Evolutionary conservation across 164 flowering plant species (phyloP).

Genomic region (Kalanchoe fedtschenkoi): DNA sequence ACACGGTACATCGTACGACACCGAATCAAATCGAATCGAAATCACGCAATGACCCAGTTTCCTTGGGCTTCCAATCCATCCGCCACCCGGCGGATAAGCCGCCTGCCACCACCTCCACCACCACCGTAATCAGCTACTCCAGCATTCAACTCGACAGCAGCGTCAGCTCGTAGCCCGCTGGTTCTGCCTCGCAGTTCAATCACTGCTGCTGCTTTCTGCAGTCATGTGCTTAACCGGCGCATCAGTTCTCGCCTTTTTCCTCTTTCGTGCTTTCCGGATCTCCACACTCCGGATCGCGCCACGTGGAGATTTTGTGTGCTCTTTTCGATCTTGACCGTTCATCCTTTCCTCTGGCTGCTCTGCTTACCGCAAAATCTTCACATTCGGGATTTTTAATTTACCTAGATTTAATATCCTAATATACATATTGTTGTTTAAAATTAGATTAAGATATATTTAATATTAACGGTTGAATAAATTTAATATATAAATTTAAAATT

Average conservation of each 20-base stretch:
- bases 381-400: neutral
- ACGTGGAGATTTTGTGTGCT: neutral
- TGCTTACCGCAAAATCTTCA: neutral
- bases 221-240: neutral
- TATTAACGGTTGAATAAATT: too few relatives aligned
- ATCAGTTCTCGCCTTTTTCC: neutral
- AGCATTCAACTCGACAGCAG: too few relatives aligned
- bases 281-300: neutral
- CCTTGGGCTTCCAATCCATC: too few relatives aligned
- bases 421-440: too few relatives aligned
- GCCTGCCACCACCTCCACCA: too few relatives aligned
- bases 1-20: too few relatives aligned
- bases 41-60: too few relatives aligned
- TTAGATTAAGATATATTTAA: too few relatives aligned
- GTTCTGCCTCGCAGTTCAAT: neutral
- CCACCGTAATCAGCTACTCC: neutral
- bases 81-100: too few relatives aligned
- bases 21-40: too few relatives aligned
- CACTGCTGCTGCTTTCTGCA: slow-evolving; percentile 2
- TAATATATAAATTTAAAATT: too few relatives aligned
- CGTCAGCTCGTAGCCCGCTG: neutral
- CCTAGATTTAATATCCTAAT: too few relatives aligned
- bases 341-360: neutral
- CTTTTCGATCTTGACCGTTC: neutral
- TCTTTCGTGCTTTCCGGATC: neutral